Evolutionary conservation across 2,329 filamentous ascomycete genomes (phyloP).

Genomic region (Diatrype stigma): DNA sequence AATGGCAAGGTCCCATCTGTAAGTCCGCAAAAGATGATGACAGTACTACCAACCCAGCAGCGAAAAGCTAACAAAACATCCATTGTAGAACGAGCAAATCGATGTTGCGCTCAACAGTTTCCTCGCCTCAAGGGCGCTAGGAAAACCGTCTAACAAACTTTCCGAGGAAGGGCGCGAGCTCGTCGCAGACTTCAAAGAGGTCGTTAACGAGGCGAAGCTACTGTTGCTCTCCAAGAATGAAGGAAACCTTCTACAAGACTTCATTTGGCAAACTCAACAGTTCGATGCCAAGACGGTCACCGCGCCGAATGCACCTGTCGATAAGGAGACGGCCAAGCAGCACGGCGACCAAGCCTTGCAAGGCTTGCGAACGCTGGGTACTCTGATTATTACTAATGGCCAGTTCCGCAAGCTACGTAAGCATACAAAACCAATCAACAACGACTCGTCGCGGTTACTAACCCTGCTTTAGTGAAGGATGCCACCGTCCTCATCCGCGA

Average conservation of each 20-base stretch:
- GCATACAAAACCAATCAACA: slow-evolving; percentile 29
- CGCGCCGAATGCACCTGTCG: slow-evolving; percentile 62
- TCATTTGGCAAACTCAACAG: slow-evolving; percentile 88
- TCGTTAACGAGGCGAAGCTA: slow-evolving; percentile 75
- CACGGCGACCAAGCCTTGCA: slow-evolving; percentile 81
- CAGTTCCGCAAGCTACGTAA: slow-evolving; percentile 87
- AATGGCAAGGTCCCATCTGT: slow-evolving; percentile 88
- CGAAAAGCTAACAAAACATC: slow-evolving; percentile 6
- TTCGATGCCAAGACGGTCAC: slow-evolving; percentile 61
- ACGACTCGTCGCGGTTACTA: background rate
- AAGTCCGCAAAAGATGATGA: slow-evolving; percentile 31
- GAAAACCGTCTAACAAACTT: slow-evolving; percentile 68
- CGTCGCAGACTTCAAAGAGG: slow-evolving; percentile 70
- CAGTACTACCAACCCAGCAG: background rate
- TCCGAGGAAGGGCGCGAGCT: slow-evolving; percentile 79
- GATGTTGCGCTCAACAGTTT: slow-evolving; percentile 91
- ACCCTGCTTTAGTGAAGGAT: slow-evolving; percentile 59
- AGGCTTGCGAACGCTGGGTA: slow-evolving; percentile 82
- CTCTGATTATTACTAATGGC: slow-evolving; percentile 88
- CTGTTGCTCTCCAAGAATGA: slow-evolving; percentile 91
- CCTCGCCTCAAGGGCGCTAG: slow-evolving; percentile 65
- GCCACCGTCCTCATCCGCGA: slow-evolving; percentile 77
- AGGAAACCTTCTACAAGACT: slow-evolving; percentile 90
- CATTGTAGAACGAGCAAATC: slow-evolving; percentile 79
- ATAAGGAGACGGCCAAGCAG: slow-evolving; percentile 73